phyloP scores from a whole-genome alignment of 208 protist genomes.

The Strigomonas culicis region DNA sequence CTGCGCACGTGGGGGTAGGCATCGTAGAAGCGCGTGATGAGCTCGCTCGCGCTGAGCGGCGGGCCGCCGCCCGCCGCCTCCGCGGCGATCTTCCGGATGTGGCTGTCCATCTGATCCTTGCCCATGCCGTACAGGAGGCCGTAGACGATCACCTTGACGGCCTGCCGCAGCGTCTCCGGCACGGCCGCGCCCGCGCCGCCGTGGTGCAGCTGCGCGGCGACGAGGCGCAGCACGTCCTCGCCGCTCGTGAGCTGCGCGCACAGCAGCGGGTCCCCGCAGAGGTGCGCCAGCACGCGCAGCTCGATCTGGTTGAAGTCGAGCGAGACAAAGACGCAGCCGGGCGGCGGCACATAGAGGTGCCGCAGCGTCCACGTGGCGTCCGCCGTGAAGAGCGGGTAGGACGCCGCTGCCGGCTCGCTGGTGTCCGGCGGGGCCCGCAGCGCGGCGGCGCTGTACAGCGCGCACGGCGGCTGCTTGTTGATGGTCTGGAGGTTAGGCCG shows the following conservation, averaged over 20 bases:
- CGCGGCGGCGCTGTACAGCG: not conserved
- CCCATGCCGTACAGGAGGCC: slow-evolving; percentile 91
- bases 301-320: slow-evolving; percentile 88
- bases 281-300: slow-evolving; percentile 73
- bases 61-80: not conserved
- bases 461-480: slow-evolving; percentile 31
- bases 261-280: slow-evolving; percentile 58
- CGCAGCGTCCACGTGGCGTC: slow-evolving; percentile 32
- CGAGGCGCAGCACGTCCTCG: slow-evolving; percentile 43
- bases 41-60: slow-evolving; percentile 21
- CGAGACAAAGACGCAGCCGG: slow-evolving; percentile 60
- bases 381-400: no score
- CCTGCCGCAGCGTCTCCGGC: slow-evolving; percentile 38
- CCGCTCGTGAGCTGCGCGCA: slow-evolving; percentile 33
- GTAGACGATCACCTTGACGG: slow-evolving; percentile 84
- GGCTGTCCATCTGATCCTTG: not conserved
- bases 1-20: slow-evolving; percentile 55
- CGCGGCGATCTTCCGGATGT: not conserved
- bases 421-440: not conserved
- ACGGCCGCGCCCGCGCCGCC: slow-evolving; percentile 26
- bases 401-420: no score
- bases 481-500: slow-evolving; percentile 67
- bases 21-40: slow-evolving; percentile 45
- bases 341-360: slow-evolving; percentile 69
- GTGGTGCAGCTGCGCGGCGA: slow-evolving; percentile 39